Percentiles rank a stretch among this genome's conserved stretches.
Evolutionary conservation across 331 rosid genomes (phyloP).

Genomic region (Prunus yedoensis): DNA sequence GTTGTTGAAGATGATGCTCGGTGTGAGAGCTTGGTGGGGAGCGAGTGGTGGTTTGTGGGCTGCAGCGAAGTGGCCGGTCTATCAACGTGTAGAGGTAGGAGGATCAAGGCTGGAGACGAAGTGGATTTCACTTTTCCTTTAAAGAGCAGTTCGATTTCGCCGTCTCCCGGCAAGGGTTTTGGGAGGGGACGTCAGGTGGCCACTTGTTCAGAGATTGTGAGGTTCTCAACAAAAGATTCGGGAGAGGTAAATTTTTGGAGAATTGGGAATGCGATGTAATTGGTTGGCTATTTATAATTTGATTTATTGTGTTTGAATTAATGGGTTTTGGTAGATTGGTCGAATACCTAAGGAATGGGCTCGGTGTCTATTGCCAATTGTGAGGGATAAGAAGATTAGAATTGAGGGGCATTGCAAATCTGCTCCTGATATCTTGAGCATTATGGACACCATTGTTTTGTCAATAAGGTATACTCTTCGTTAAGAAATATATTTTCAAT

Average conservation of each 20-base stretch:
- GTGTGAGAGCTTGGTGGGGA: conserved; percentile 26
- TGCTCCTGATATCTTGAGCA: conserved; percentile 65
- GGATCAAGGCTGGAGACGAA: conserved; percentile 54
- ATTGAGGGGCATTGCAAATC: conserved; percentile 70
- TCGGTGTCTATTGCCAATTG: conserved; percentile 81
- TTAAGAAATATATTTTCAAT: background rate
- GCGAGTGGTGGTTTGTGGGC: conserved; percentile 77
- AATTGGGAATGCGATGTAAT: background rate
- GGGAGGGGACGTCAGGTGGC: conserved; percentile 57
- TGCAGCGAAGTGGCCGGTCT: conserved; percentile 62
- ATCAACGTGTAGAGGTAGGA: conserved; percentile 86
- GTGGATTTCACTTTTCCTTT: conserved; percentile 72
- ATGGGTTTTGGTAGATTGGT: conserved; percentile 60
- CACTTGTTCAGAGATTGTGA: conserved; percentile 75
- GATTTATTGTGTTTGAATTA: conserved; percentile 13
- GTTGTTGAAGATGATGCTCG: conserved; percentile 21
- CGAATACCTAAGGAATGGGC: conserved; percentile 98
- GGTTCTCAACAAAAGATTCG: conserved; percentile 61
- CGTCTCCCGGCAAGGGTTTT: conserved; percentile 59
- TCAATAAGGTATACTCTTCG: conserved; percentile 58
- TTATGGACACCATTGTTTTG: conserved; percentile 78
- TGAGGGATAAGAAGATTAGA: conserved; percentile 69
- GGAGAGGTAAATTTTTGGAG: conserved; percentile 65
- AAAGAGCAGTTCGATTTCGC: conserved; percentile 32
- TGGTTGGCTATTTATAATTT: conserved; percentile 2